Evolutionary conservation across 2,329 filamentous ascomycete species (phyloP), one percentile per base, ranked within the genome.

Genomic region (Didymella exigua): DNA sequence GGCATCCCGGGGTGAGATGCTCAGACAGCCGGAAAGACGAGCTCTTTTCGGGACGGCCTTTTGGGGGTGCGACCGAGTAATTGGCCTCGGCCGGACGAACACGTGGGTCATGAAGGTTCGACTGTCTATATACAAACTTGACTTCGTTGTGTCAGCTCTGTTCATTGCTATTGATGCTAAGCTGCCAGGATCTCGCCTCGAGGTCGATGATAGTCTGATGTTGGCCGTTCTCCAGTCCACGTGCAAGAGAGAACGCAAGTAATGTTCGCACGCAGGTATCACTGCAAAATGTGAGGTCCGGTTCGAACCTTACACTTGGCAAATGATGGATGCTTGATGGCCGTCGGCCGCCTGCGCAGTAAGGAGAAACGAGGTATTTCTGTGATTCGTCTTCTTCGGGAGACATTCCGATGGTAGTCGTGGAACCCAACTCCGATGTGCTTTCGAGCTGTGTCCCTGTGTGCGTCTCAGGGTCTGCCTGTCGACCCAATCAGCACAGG

Each of bases 301-400:
- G 53, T 44, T 44, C 36, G 40, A 40, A 30, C 9, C 38, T 54
- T 52, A 54, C 49, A 56, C 53, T 59, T 58, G 43, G 58, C 63
- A 55, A 53, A 59, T 58, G 33, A 61, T 61, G 56, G 65, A 62
- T 52, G 62, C 57, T 49, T 21, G 26, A 50, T 67, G 59, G 67
- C 63, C 66, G 66, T 37, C 63, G 65, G 66, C 65, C 45, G 54
- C n/a, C 16, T 19, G 38, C 10, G 16, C 19, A 40, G 40, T 16
- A 33, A 45, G 44, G 53, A 30, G 23, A 50, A 27, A 10, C 50
- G 52, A 50, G 49, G 29, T 36, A 49, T 37, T 48, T 53, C 42
- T 46, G 48, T 52, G 58, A 60, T 56, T 51, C 45, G 54, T 46
- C 29, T 41, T 52, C 13, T 34, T 34, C 26, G 44, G 47, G 27